These are phyloP conservation scores for Persicaria maculosa DNA, from an alignment of 148 eudicot species.

Conservation along the genomic window DNA sequence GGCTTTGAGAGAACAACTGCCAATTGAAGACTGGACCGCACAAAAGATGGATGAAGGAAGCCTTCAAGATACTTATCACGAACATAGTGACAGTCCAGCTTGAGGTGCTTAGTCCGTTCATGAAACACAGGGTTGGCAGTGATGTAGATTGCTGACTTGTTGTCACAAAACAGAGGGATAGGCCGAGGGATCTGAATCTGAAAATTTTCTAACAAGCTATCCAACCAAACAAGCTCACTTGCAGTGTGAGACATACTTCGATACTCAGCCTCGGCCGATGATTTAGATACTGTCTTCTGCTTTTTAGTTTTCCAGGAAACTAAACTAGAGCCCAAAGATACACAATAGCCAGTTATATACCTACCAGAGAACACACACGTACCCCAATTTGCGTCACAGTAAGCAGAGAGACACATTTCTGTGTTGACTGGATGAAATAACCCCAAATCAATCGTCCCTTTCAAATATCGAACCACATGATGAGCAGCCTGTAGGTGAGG, in stretches of 20 bases:
- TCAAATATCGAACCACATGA: no score
- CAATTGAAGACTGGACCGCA: no score
- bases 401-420: no score
- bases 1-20: no score
- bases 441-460: no score
- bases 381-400: no score
- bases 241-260: background rate
- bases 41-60: no score
- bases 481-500: no score
- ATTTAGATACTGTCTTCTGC: background rate
- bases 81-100: conserved; percentile 9
- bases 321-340: background rate
- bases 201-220: background rate
- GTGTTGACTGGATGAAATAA: no score
- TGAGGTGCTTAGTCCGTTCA: conserved; percentile 5
- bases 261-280: background rate
- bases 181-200: background rate
- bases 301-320: conserved; percentile 16
- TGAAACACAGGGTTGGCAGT: background rate
- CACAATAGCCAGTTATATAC: background rate
- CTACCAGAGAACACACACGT: no score
- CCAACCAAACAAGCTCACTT: background rate
- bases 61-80: no score
- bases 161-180: background rate
- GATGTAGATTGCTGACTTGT: background rate